A percentile compares a stretch with the other conserved stretches of the same genome.
Evolutionary conservation across 2,329 filamentous ascomycete genomes (phyloP).

Genomic region (Pseudonectria foliicola): DNA sequence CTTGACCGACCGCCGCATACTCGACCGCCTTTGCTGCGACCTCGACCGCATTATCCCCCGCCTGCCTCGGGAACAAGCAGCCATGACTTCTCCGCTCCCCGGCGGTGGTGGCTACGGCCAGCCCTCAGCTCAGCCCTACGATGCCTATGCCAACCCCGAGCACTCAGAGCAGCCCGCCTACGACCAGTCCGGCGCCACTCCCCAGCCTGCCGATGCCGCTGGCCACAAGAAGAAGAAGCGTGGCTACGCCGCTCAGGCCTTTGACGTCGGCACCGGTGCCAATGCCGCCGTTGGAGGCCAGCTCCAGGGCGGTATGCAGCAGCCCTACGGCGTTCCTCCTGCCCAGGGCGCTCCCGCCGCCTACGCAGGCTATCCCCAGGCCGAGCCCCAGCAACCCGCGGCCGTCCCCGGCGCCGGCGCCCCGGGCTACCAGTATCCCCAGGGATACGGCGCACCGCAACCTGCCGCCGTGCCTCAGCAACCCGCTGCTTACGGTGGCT

Average conservation of each 20-base stretch:
- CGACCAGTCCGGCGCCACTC: slow-evolving; percentile 23
- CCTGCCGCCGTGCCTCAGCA: slow-evolving; percentile 26
- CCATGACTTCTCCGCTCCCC: slow-evolving; percentile 16
- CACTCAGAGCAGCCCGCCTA: slow-evolving; percentile 34
- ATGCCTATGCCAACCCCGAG: slow-evolving; percentile 30
- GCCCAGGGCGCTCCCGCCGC: slow-evolving; percentile 34
- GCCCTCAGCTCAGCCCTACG: slow-evolving; percentile 35
- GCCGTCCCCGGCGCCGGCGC: slow-evolving; percentile 18
- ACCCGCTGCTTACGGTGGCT: slow-evolving; percentile 43
- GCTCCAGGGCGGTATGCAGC: slow-evolving; percentile 27
- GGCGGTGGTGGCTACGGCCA: slow-evolving; percentile 36
- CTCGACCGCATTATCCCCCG: slow-evolving; percentile 2
- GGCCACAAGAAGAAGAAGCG: slow-evolving; percentile 79
- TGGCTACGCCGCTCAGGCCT: slow-evolving; percentile 89
- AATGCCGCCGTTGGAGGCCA: slow-evolving; percentile 59
- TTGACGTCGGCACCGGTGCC: slow-evolving; percentile 82
- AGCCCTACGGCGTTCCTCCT: slow-evolving; percentile 40
- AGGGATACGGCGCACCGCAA: slow-evolving; percentile 38
- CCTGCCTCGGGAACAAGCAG: slow-evolving; percentile 17
- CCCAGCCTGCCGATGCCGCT: slow-evolving; percentile 27
- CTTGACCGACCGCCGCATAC: slow-evolving; percentile 1
- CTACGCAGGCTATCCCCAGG: slow-evolving; percentile 55
- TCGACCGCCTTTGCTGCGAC: slow-evolving; percentile 4
- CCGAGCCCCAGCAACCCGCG: slow-evolving; percentile 32
- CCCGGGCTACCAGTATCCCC: slow-evolving; percentile 35